Base-by-base conservation (phyloP, 1,284 basidiomycete species). In the Pseudozyma flocculosa region DNA sequence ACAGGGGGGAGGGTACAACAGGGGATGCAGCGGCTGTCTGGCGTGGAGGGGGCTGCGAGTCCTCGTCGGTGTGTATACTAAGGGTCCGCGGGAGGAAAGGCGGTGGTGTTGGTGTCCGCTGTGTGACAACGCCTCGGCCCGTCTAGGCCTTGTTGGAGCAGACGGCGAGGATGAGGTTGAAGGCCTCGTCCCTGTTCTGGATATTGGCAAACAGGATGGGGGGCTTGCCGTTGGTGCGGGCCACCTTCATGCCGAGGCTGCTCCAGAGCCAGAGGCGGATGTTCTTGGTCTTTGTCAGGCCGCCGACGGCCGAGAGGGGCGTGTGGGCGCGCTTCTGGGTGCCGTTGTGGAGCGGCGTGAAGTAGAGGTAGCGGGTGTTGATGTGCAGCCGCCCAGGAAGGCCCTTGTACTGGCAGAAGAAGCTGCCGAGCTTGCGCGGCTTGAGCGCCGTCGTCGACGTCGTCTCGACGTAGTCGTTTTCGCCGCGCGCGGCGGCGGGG, bases 31-130 rank as follows among this genome's bases (percentile, higher is more conserved):
- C n/a, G n/a, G n/a, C n/a, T n/a, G n/a, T n/a, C n/a, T n/a, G n/a
- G n/a, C n/a, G n/a, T n/a, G n/a, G n/a, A n/a, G n/a, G n/a, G n/a
- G n/a, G n/a, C n/a, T n/a, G n/a, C n/a, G 19, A 45, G 7, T 19
- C 37, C 54, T 85, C 84, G 84, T 81, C 83, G 0, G 83, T 82
- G 7, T 80, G 82, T 55, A 83, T 84, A 82, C 84, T 85, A 82
- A 64, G 85, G 49, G 78, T 82, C 43, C 80, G 83, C 73, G 75
- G 84, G 10, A 83, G 83, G 8, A 81, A 83, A 72, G n/a, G n/a
- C n/a, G n/a, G n/a, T n/a, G n/a, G n/a, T n/a, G n/a, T n/a, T n/a
- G n/a, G n/a, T n/a, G n/a, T n/a, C 26, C 26, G 5, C 26, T 29
- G 7, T 7, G 26, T 7, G 7, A 11, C 26, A 5, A 29, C 26